Evolutionary conservation across 306 rosid genomes (phyloP).

Genomic region (Quercus robur): DNA sequence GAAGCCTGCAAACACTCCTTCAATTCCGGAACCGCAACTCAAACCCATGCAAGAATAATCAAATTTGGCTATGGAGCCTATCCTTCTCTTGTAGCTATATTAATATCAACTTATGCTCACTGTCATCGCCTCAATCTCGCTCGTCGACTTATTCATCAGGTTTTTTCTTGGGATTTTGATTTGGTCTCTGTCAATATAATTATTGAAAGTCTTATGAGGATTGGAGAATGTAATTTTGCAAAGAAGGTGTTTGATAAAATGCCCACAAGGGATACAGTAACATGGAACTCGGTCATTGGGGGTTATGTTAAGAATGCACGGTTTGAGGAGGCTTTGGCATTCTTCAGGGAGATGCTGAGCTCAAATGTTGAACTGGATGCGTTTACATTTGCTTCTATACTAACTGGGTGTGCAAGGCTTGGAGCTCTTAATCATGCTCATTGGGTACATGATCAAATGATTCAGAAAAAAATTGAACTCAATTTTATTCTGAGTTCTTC

Average conservation of each 20-base stretch:
- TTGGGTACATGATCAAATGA: conserved; percentile 60
- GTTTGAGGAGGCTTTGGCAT: conserved; percentile 35
- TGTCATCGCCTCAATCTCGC: conserved; percentile 22
- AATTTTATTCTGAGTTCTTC: conserved; percentile 59
- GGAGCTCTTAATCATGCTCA: conserved; percentile 51
- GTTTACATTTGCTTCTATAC: conserved; percentile 60
- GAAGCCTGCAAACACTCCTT: conserved; percentile 31
- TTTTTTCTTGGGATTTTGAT: conserved; percentile 15
- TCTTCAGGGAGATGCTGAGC: conserved; percentile 41
- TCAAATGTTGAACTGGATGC: conserved; percentile 58
- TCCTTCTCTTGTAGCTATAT: conserved; percentile 50
- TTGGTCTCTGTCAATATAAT: conserved; percentile 38
- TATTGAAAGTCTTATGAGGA: conserved; percentile 35
- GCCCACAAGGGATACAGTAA: conserved; percentile 44
- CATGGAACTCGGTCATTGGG: conserved; percentile 67
- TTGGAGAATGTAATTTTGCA: conserved; percentile 49
- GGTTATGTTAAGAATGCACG: conserved; percentile 54
- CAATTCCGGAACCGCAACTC: conserved; percentile 36
- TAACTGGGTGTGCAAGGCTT: conserved; percentile 56
- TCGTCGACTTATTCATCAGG: conserved; percentile 22
- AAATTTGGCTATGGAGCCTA: conserved; percentile 49
- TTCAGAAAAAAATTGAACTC: conserved; percentile 40
- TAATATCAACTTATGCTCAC: conserved; percentile 44
- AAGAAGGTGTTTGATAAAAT: conserved; percentile 48
- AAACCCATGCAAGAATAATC: conserved; percentile 48